Conservation (phyloP, 805 yeast genomes). For the Candida nanaspora region DNA sequence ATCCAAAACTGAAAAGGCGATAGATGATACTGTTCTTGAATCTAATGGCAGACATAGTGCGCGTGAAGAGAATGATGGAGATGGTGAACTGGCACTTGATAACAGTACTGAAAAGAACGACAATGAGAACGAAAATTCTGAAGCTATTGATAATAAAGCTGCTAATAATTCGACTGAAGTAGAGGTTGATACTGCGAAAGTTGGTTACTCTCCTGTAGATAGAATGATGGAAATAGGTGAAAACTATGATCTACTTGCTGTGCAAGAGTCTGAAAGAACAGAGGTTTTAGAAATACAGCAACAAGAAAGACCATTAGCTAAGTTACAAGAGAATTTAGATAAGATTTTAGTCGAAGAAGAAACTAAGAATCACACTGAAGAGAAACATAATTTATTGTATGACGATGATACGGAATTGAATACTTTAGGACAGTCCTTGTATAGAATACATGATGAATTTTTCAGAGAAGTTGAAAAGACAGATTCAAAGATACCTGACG, state of each 20-base stretch:
- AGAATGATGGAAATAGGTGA: slow-evolving; percentile 41
- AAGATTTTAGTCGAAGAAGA: slow-evolving; percentile 32
- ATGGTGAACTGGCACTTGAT: not conserved
- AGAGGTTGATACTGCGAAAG: slow-evolving; percentile 16
- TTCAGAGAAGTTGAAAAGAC: slow-evolving; percentile 39
- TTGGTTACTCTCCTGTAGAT: slow-evolving; percentile 38
- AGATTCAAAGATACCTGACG: slow-evolving; percentile 40
- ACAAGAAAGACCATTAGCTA: slow-evolving; percentile 78
- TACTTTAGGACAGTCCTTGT: slow-evolving; percentile 54
- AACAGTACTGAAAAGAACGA: slow-evolving; percentile 6
- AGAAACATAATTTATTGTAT: slow-evolving; percentile 44
- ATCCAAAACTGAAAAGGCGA: not conserved
- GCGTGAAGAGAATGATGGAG: not conserved
- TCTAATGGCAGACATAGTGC: too few species aligned
- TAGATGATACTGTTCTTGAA: too few species aligned
- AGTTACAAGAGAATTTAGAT: slow-evolving; percentile 68
- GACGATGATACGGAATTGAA: slow-evolving; percentile 79
- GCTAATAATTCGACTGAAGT: slow-evolving; percentile 21
- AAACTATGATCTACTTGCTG: slow-evolving; percentile 39
- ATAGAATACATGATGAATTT: slow-evolving; percentile 59
- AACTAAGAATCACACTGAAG: slow-evolving; percentile 14
- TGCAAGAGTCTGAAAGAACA: slow-evolving; percentile 56
- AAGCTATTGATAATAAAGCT: slow-evolving; percentile 23
- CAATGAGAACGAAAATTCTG: slow-evolving; percentile 13
- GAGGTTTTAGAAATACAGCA: slow-evolving; percentile 74